Base-by-base conservation (phyloP, 371 early-diverging fungal genomes). In the Saksenaea oblongispora region DNA sequence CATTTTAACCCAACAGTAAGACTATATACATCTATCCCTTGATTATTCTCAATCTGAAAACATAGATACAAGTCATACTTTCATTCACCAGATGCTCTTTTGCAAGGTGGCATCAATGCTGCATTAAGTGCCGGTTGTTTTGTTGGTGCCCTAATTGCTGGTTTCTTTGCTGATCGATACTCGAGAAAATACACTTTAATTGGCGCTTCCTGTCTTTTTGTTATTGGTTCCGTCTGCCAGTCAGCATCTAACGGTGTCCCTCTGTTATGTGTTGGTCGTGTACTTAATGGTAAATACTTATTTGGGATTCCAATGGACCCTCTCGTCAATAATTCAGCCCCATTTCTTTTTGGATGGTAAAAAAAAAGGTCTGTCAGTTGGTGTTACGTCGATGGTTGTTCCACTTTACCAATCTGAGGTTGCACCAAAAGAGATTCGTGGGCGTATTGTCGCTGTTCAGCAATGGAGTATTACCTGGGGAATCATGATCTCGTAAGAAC, bases 331-430 rank as follows among this genome's bases (percentile, higher is more conserved):
- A 5, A 18, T 14, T 14, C 14, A 22, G 24, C 14, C 27, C 14
- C 22, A 4, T n/a, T 54, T 26, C 14, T 14, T 54, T 17, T 34
- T 31, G 31, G 31, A 31, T 7, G 31, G n/a, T n/a, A n/a, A n/a
- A n/a, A n/a, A 31, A 31, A 51, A 26, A 73, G 73, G 74, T 68
- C 26, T 74, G 10, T 70, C 74, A 54, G 74, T 86, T 61, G 91
- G 92, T 66, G 66, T 84, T 63, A 66, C 83, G 5, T 87, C 87
- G 67, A 82, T 79, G 78, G 76, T 78, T 41, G 90, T 91, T 14
- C 95, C 95, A 9, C 66, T 89, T 31, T 95, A 89, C 76, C 87
- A 92, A 64, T 86, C 91, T 26, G 90, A 93, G 59, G 77, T 92
- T n/a, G 85, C 94, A 22, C 86, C 91, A 18, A 76, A 88, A 24